These are phyloP conservation scores for Citrus glauca DNA, from an alignment of 345 rosid species.

Conservation along the genomic window DNA sequence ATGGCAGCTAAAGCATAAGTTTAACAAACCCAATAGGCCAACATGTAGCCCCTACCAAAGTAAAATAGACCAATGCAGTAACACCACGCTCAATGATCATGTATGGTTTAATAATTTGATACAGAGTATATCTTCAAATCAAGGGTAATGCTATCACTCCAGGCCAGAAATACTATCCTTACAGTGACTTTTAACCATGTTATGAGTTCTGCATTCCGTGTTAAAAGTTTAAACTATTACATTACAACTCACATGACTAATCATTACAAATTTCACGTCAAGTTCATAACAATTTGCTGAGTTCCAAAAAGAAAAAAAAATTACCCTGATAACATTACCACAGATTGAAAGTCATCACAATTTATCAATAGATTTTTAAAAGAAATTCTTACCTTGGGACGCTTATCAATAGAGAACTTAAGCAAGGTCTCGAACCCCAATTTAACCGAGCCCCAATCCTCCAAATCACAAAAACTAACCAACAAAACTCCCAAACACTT, in stretches of 20 bases:
- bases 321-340: background rate
- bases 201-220: background rate
- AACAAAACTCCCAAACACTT: constrained; percentile 77
- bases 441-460: constrained; percentile 62
- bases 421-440: constrained; percentile 58
- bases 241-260: background rate
- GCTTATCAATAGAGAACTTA: constrained; percentile 64
- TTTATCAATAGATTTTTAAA: background rate
- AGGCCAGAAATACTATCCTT: background rate
- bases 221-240: background rate
- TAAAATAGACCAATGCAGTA: background rate
- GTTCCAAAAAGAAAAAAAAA: background rate
- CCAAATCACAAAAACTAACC: constrained; percentile 52
- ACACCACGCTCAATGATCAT: background rate
- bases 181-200: background rate
- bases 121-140: background rate
- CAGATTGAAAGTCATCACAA: background rate
- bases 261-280: background rate
- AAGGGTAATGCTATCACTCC: background rate
- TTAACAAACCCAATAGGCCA: background rate
- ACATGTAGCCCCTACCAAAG: background rate
- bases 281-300: background rate
- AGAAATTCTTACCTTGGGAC: constrained; percentile 64
- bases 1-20: background rate
- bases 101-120: too few relatives aligned